phyloP scores from a whole-genome alignment of 805 yeast genomes.

The Metschnikowia aberdeeniae region DNA sequence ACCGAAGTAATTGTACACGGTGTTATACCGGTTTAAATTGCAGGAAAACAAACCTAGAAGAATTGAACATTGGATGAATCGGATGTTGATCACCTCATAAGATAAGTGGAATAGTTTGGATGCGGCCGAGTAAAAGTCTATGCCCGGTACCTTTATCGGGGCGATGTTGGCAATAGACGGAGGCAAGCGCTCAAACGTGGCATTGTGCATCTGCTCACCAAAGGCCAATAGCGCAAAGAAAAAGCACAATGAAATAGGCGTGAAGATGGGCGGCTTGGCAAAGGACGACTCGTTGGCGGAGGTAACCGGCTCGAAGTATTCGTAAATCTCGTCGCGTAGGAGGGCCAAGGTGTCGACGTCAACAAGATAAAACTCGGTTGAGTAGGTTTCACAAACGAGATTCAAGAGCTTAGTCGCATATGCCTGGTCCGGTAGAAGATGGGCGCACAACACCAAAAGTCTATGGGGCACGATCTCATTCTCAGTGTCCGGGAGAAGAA shows the following conservation, averaged over 20 bases:
- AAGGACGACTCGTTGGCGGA: conserved; percentile 2
- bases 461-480: conserved; percentile 24
- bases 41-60: conserved; percentile 35
- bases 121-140: conserved; percentile 30
- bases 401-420: conserved; percentile 22
- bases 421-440: conserved; percentile 24
- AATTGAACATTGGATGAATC: conserved; percentile 34
- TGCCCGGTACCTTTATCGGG: conserved; percentile 28
- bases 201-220: conserved; percentile 32
- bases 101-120: conserved; percentile 30
- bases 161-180: conserved; percentile 7
- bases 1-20: conserved; percentile 38
- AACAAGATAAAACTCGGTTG: conserved; percentile 33
- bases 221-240: conserved; percentile 34
- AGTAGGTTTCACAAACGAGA: conserved; percentile 27
- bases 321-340: conserved; percentile 17
- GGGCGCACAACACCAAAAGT: conserved; percentile 19
- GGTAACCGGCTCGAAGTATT: conserved; percentile 4
- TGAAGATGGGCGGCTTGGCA: conserved; percentile 6
- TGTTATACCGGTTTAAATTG: conserved; percentile 34
- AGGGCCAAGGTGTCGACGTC: conserved; percentile 21
- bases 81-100: conserved; percentile 26
- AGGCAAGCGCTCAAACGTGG: conserved; percentile 9
- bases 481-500: conserved; percentile 25
- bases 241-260: conserved; percentile 24